Base-by-base conservation (phyloP, 495 filamentous ascomycete genomes). In the Xylaria flabelliformis region DNA sequence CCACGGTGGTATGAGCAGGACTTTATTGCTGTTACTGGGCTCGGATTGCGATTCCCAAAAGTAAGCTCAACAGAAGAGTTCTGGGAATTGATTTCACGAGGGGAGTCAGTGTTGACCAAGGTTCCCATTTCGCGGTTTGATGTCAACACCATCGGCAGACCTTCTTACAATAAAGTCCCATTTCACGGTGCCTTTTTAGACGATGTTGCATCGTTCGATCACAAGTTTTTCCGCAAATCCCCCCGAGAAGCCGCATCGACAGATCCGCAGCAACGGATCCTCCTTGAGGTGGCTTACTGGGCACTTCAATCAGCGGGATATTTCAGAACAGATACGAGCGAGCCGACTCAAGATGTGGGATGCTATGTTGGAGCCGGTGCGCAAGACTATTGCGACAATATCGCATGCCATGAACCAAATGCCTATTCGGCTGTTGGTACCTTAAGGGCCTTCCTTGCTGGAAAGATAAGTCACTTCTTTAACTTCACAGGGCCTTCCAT, bases 401-500 rank as follows among this genome's bases (percentile, higher is more conserved):
- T 80, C 58, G 75, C 74, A 24, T 76, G 75, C 61, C 71, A 80
- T 21, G 12, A 74, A 0, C 48, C 80, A 2, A 80, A 67, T 34
- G 77, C 79, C 5, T 81, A 75, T 36, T 71, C 75, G n/a, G 61
- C 77, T 0, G 73, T 75, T 12, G 77, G 80, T 19, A 77, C 70
- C 56, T 64, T 82, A 34, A 70, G 73, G 53, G 74, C 73, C 29
- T 82, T 79, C 44, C 68, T 77, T n/a, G 29, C 74, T 39, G 80
- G 80, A 9, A 75, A 74, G 50, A 46, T 82, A 1, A 75, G 72
- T 0, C 87, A 89, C 70, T 85, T 83, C 67, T 89, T 88, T 44
- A 83, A 87, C 61, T 87, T 82, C 82, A 81, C 83, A 2, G 88
- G 87, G 0, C 86, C 87, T 1, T 80, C 78, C 0, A 78, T 89